Conservation (phyloP, 441 rosid genomes). For the Aleurites moluccanus region DNA sequence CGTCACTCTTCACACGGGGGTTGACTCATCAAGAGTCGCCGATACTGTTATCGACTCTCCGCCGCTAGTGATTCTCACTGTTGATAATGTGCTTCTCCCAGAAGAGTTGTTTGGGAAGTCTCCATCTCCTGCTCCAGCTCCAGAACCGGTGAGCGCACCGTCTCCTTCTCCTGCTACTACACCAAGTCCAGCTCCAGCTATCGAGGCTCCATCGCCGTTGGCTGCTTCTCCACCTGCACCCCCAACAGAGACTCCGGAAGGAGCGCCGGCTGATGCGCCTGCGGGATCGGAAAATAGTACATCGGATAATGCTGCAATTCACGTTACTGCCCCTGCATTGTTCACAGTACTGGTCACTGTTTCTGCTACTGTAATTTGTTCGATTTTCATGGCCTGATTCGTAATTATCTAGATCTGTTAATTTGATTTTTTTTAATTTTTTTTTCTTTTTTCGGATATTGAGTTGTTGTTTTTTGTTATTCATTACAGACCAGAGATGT, state of each 20-base stretch:
- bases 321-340: constrained; percentile 42
- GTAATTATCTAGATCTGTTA: constrained; percentile 39
- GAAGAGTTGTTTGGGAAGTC: constrained; percentile 64
- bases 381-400: constrained; percentile 40
- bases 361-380: constrained; percentile 37
- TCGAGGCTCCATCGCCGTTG: constrained; percentile 59
- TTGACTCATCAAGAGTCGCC: constrained; percentile 67
- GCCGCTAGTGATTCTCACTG: constrained; percentile 68
- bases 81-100: constrained; percentile 73
- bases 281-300: constrained; percentile 44
- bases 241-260: constrained; percentile 54
- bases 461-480: background rate
- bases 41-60: constrained; percentile 68
- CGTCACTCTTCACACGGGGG: constrained; percentile 74
- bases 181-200: constrained; percentile 46
- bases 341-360: constrained; percentile 26
- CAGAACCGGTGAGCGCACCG: constrained; percentile 46
- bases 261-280: constrained; percentile 64
- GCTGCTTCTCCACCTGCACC: constrained; percentile 90
- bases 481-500: background rate
- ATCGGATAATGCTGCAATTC: constrained; percentile 39
- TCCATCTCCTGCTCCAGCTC: constrained; percentile 67
- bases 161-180: constrained; percentile 50
- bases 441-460: constrained; percentile 1
- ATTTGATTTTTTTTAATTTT: constrained; percentile 11